Base-by-base conservation (phyloP, 352 stramenopile genomes). In the Pythium scleroteichum region DNA sequence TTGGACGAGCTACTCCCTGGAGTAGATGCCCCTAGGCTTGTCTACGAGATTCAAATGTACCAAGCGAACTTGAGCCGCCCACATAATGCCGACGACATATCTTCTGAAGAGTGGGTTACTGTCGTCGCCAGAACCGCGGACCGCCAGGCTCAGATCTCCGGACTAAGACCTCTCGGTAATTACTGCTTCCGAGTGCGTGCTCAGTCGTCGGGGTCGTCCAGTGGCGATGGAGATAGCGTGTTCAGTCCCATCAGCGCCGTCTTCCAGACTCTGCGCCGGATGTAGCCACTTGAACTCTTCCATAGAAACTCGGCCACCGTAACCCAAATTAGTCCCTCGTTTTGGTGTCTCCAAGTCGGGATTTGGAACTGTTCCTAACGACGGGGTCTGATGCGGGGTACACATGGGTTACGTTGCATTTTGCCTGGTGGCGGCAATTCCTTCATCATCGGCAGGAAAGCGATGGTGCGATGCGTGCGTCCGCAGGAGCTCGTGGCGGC, bases 401-500 rank as follows among this genome's bases (percentile, higher is more conserved):
- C 47, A 17, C 29, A 10, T 40, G 2, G 41, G 53, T 51, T 59
- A 52, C 27, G 29, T 59, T 40, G n/a, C 23, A 12, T 48, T 52
- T 17, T 51, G 9, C n/a, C 53, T 59, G 53, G 53, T 52, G 40
- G 53, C 22, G 38, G 53, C 53, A 61, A 61, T 61, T 48, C 22
- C 20, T 14, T 32, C 17, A 13, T 20, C 13, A 29, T 14, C 38
- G 35, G 22, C 17, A 40, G 48, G 52, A 47, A 51, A 38, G 52
- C 41, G 24, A 7, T 22, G 32, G 41, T 44, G 53, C 46, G 51
- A 14, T 27, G 39, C 22, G 54, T 56, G 62, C 73, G 66, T 8
- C 73, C 76, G 26, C 68, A 71, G 20, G 72, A 78, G 66, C 68
- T 92, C 41, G 75, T 76, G 38, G 80, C 80, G 32, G 69, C 71